Evolutionary conservation across 164 flowering plant genomes (phyloP), one percentile per base, ranked within the genome.

Genomic region (Vitis riparia): DNA sequence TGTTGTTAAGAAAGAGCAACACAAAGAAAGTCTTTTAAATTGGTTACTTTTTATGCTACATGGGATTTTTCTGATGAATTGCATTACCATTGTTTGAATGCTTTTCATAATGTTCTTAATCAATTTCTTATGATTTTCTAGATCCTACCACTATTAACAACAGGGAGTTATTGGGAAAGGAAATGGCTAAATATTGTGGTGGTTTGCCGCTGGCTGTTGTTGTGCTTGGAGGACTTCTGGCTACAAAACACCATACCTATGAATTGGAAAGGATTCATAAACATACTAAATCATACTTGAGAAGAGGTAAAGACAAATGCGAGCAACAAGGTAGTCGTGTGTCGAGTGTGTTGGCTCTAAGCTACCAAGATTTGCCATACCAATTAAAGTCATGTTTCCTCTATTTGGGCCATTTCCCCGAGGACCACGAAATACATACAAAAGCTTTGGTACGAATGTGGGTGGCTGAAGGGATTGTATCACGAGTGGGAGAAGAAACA

Each of bases 331-430:
- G 14, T 1, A 62, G n/a, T 2, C 49, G n/a, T 47, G 69, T 75
- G 8, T 2, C 6, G 0, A 68, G 44, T 0, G 73, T 80, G 5
- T 57, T 83, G 19, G 73, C 60, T 5, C 59, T 77, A 9, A 81
- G 80, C 32, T 83, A 80, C 58, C 19, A 75, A 17, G 78, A 77
- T 23, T 66, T 83, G 55, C 84, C 84, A 1, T 56, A 50, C 50
- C 62, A 68, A 0, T 16, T 81, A 57, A 83, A 78, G 57, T 79
- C 67, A 10, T 83, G 82, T 58, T 83, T 83, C 23, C 78, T 81
- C 5, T 73, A 75, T 67, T 51, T 83, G 9, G 71, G 71, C 3
- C 57, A 63, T 14, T 79, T 78, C 50, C 81, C 79, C 0, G 81
- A 79, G 27, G 78, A 73, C 50, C 55, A 2, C 8, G 66, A 71